Conservation (phyloP, 345 rosid species). For the Toxicodendron radicans region DNA sequence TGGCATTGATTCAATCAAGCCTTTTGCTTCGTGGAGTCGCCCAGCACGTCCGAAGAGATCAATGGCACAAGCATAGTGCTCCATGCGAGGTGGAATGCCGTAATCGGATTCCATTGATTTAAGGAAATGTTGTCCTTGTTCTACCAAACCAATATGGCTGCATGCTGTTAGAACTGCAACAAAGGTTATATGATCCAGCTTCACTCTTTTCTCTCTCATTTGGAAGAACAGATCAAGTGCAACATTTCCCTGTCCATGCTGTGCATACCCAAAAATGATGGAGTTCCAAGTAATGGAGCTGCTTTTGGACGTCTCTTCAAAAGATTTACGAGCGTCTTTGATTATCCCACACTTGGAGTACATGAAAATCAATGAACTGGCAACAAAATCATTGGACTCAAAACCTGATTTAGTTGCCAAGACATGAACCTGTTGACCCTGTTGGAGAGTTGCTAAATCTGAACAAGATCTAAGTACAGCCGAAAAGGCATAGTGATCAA, state of each 20-base stretch:
- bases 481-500: slow-evolving; percentile 67
- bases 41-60: slow-evolving; percentile 83
- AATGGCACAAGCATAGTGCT: slow-evolving; percentile 77
- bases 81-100: slow-evolving; percentile 62
- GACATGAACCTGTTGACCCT: slow-evolving; percentile 72
- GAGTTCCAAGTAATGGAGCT: slow-evolving; percentile 70
- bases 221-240: slow-evolving; percentile 58
- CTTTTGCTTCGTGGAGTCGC: slow-evolving; percentile 45
- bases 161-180: slow-evolving; percentile 76
- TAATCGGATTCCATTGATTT: slow-evolving; percentile 55
- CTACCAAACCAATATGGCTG: slow-evolving; percentile 67
- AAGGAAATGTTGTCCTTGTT: slow-evolving; percentile 55
- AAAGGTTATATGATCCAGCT: slow-evolving; percentile 67
- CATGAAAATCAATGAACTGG: slow-evolving; percentile 74
- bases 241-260: slow-evolving; percentile 59
- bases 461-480: slow-evolving; percentile 79
- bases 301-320: slow-evolving; percentile 47
- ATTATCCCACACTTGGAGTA: slow-evolving; percentile 78
- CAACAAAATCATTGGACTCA: slow-evolving; percentile 61
- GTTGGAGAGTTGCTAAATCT: slow-evolving; percentile 64
- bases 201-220: slow-evolving; percentile 57
- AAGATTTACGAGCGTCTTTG: slow-evolving; percentile 56
- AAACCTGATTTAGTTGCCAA: slow-evolving; percentile 54
- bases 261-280: slow-evolving; percentile 75
- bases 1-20: slow-evolving; percentile 66